Base-by-base conservation (phyloP, 495 filamentous ascomycete genomes). In the Penicillium arizonense region DNA sequence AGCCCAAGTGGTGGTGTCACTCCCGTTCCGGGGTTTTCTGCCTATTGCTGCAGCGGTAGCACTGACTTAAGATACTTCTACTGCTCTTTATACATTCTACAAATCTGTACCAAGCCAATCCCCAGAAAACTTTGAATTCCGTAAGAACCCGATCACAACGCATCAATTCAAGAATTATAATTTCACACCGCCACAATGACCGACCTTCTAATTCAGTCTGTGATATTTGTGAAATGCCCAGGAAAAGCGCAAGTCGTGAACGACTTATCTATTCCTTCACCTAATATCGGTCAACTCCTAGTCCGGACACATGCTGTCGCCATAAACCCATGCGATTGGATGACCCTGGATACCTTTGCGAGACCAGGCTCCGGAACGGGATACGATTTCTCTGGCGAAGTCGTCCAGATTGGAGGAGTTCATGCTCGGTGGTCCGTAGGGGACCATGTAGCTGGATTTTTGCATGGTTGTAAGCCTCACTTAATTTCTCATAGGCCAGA, bases 251-350 rank as follows among this genome's bases (percentile, higher is more conserved):
- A 45, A 2, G 41, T 49, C 8, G 28, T 28, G 20, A 28, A 48
- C 8, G 13, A 39, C 12, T 36, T 55, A 32, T 21, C 52, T 1
- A 55, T 49, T 43, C 38, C 52, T 28, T 49, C 52, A 4, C 52
- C 52, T 6, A 44, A 37, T 10, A 2, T 23, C 5, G 30, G 20
- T 14, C 36, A 55, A 16, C 21, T 50, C 0, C n/a, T 55, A 3
- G 12, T 55, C 8, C 1, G 35, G 28, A 20, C 11, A 13, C 40
- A 28, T n/a, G 53, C 53, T 14, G 47, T 55, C 11, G 46, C 38
- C 3, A 33, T 55, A 16, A 55, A 50, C n/a, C 39, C 46, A 0
- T 43, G 46, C 0, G 40, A 55, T 23, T 48, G 33, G 39, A 48
- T 50, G 34, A 39, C 40, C 2, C 40, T 40, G 1, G 46, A 55